Conservation (phyloP, 352 stramenopile species). For the Pythium grandisporangium region DNA sequence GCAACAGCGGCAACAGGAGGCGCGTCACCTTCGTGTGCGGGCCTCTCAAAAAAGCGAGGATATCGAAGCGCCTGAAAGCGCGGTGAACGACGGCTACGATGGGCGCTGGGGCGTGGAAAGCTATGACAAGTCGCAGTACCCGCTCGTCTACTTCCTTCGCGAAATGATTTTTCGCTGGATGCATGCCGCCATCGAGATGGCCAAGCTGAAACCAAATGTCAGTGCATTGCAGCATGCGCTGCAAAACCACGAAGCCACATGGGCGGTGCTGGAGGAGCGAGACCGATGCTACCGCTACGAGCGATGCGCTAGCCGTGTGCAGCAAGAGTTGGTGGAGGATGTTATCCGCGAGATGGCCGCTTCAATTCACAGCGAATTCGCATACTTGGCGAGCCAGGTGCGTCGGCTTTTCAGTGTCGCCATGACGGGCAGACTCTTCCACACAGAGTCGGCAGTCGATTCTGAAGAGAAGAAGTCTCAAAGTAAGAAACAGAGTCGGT, state of each 20-base stretch:
- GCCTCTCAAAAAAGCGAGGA: too few species aligned
- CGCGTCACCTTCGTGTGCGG: slow-evolving; percentile 1
- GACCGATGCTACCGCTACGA: slow-evolving; percentile 8
- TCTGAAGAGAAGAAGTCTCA: too few species aligned
- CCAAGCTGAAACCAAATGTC: slow-evolving; percentile 12
- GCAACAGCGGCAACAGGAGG: slow-evolving; percentile 15
- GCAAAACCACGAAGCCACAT: slow-evolving; percentile 13
- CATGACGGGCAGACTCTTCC: too few species aligned
- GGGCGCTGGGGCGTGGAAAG: slow-evolving; percentile 25
- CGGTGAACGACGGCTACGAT: slow-evolving; percentile 11
- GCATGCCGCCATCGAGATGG: slow-evolving; percentile 14
- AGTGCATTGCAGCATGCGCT: slow-evolving; percentile 20
- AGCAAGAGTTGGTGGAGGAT: slow-evolving; percentile 15
- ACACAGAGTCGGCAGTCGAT: slow-evolving; percentile 11
- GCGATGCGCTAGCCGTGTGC: slow-evolving; percentile 4
- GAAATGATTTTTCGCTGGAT: slow-evolving; percentile 32
- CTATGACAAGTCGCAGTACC: slow-evolving; percentile 23
- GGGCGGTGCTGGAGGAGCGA: slow-evolving; percentile 10
- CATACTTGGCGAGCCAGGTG: slow-evolving; percentile 13
- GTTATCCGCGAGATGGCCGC: slow-evolving; percentile 18
- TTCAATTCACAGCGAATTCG: slow-evolving; percentile 29
- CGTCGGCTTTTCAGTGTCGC: too few species aligned
- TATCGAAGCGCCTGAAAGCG: not conserved
- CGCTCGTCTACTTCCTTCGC: slow-evolving; percentile 27
- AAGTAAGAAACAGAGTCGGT: too few species aligned